These are phyloP conservation scores for Podospora comata DNA, from an alignment of 495 filamentous ascomycete species.

Conservation along the genomic window DNA sequence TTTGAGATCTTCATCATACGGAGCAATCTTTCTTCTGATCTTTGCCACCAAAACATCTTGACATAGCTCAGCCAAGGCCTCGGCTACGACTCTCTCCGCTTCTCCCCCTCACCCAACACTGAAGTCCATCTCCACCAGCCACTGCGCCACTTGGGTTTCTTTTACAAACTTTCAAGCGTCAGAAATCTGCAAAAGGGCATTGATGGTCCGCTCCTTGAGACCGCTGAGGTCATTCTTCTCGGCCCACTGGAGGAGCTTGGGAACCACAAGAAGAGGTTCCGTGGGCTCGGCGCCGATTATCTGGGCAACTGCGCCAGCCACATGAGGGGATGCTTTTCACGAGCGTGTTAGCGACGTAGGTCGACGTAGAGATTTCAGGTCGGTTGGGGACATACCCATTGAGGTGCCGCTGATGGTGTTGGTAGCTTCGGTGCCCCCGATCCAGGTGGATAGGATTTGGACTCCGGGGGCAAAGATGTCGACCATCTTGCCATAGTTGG, in stretches of 20 bases:
- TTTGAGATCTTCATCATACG: too few relatives aligned
- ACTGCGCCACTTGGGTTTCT: too few relatives aligned
- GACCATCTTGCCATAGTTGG: slow-evolving; percentile 29
- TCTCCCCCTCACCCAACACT: too few relatives aligned
- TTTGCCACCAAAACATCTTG: too few relatives aligned
- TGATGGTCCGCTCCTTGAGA: slow-evolving; percentile 2
- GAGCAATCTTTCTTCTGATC: too few relatives aligned
- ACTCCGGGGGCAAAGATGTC: slow-evolving; percentile 56
- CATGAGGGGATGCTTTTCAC: slow-evolving; percentile 16
- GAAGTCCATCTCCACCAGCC: too few relatives aligned
- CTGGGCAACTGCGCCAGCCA: slow-evolving; percentile 10
- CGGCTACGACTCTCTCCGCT: too few relatives aligned
- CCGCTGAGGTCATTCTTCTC: slow-evolving; percentile 2
- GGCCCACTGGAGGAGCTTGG: slow-evolving; percentile 1
- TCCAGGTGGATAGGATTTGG: slow-evolving; percentile 52
- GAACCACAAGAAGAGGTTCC: not conserved
- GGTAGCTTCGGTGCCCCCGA: slow-evolving; percentile 46
- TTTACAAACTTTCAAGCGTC: not conserved
- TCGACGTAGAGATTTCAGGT: too few relatives aligned
- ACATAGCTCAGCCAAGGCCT: too few relatives aligned
- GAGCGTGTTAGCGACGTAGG: not conserved
- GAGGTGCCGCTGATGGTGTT: slow-evolving; percentile 60
- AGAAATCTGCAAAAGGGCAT: slow-evolving; percentile 6
- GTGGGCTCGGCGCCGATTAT: not conserved
- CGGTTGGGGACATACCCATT: slow-evolving; percentile 33